phyloP scores from a whole-genome alignment of 441 rosid species.

The Bocquillonia castaneifolia region DNA sequence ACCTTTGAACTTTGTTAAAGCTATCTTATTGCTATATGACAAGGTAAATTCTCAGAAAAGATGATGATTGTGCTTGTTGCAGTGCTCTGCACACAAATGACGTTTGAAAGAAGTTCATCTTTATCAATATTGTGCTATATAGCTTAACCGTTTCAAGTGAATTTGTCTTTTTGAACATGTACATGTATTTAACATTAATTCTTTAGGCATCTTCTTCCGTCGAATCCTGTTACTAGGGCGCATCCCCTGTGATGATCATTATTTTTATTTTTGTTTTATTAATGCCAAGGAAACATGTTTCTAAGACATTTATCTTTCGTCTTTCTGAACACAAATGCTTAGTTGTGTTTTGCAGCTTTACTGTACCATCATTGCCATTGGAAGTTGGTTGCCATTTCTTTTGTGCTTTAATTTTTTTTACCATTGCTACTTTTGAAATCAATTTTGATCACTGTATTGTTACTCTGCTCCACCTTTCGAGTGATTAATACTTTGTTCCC shows the following conservation, averaged over 20 bases:
- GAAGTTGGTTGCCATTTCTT: background rate
- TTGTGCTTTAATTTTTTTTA: background rate
- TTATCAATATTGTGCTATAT: background rate
- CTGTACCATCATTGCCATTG: background rate
- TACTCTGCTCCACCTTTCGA: constrained; percentile 7
- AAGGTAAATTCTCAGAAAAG: background rate
- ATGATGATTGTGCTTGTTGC: background rate
- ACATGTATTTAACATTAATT: background rate
- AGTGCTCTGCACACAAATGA: background rate
- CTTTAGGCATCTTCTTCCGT: background rate
- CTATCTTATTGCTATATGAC: background rate
- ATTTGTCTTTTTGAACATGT: background rate
- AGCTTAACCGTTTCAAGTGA: background rate
- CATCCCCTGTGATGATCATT: constrained; percentile 1
- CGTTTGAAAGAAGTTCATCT: background rate
- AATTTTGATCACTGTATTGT: background rate
- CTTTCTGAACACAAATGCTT: background rate
- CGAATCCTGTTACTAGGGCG: background rate
- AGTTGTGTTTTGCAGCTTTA: background rate
- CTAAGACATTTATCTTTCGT: background rate
- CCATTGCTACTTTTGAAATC: background rate
- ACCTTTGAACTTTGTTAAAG: background rate
- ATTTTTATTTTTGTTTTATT: background rate
- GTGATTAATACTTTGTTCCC: constrained; percentile 25
- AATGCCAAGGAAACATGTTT: background rate